phyloP scores from a whole-genome alignment of 768 basidiomycete genomes.

The Myochromella boudieri region DNA sequence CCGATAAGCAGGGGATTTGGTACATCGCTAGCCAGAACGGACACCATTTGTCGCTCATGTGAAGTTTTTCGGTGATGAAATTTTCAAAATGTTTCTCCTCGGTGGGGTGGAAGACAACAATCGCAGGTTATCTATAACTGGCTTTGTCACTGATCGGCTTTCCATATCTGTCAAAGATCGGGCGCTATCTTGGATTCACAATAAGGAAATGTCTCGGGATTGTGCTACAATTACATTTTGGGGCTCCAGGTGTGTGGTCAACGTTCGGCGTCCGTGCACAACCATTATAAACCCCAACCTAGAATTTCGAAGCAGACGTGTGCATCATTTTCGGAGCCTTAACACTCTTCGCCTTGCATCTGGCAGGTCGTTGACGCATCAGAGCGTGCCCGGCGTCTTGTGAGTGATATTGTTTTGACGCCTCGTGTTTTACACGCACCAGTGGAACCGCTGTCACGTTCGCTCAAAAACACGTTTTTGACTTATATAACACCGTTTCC shows the following conservation, averaged over 20 bases:
- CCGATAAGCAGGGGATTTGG: neutral
- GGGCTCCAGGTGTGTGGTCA: slow-evolving; percentile 5
- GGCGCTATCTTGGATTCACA: slow-evolving; percentile 9
- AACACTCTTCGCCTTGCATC: slow-evolving; percentile 10
- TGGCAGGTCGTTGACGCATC: slow-evolving; percentile 32
- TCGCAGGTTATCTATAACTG: neutral
- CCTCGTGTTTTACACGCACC: slow-evolving; percentile 81
- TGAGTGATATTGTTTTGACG: slow-evolving; percentile 53
- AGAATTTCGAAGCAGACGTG: slow-evolving; percentile 4
- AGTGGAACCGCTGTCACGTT: slow-evolving; percentile 43
- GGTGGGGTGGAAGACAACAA: too few relatives aligned
- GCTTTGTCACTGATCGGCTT: slow-evolving; percentile 9
- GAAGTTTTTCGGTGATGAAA: too few relatives aligned
- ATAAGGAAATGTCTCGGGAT: slow-evolving; percentile 12
- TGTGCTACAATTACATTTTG: slow-evolving; percentile 1
- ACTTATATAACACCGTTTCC: slow-evolving; percentile 21
- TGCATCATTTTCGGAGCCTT: slow-evolving; percentile 2
- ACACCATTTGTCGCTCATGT: too few relatives aligned
- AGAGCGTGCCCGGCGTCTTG: slow-evolving; percentile 38
- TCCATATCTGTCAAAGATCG: slow-evolving; percentile 7
- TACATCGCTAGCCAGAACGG: too few relatives aligned
- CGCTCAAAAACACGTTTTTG: slow-evolving; percentile 18
- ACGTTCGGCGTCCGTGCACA: neutral
- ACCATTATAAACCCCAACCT: slow-evolving; percentile 4
- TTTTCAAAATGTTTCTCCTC: too few relatives aligned